Conservation (phyloP, 371 early-diverging fungal genomes). For the Mortierella sp. region DNA sequence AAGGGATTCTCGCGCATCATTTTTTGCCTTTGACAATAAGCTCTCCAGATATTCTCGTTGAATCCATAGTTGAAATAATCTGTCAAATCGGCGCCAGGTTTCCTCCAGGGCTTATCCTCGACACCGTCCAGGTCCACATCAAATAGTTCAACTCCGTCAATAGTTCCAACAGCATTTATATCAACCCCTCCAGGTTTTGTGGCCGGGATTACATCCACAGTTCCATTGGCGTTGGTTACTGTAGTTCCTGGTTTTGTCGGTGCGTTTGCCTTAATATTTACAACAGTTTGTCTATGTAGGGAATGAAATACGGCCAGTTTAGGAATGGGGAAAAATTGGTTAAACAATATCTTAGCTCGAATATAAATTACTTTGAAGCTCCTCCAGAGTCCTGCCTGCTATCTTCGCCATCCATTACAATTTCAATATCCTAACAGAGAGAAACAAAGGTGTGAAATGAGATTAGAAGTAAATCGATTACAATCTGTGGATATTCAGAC, state of each 20-base stretch:
- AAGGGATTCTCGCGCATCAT: slow-evolving; percentile 73
- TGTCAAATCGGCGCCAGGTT: slow-evolving; percentile 97
- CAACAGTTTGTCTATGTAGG: slow-evolving; percentile 60
- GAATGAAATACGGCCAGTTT: not conserved
- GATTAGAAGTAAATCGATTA: not conserved
- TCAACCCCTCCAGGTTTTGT: slow-evolving; percentile 70
- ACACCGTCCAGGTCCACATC: slow-evolving; percentile 91
- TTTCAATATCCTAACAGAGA: slow-evolving; percentile 80
- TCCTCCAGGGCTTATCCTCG: slow-evolving; percentile 98
- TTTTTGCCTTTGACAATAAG: slow-evolving; percentile 93
- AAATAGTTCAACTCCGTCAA: slow-evolving; percentile 83
- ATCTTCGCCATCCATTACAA: slow-evolving; percentile 71
- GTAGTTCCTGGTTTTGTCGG: slow-evolving; percentile 47
- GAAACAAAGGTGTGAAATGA: not conserved
- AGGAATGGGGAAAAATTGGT: not conserved
- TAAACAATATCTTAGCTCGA: not conserved
- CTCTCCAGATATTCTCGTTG: slow-evolving; percentile 94
- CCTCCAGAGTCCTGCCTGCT: slow-evolving; percentile 24
- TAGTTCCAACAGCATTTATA: slow-evolving; percentile 78
- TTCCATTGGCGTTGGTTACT: slow-evolving; percentile 47
- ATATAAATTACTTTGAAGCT: slow-evolving; percentile 17
- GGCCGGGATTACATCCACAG: slow-evolving; percentile 47
- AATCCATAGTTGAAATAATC: slow-evolving; percentile 99
- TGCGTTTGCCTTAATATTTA: slow-evolving; percentile 69
- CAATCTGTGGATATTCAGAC: not conserved